A percentile compares a stretch with the other conserved stretches of the same genome.
These are phyloP conservation scores for Zygosaccharomyces pseudorouxii DNA, from an alignment of 805 yeast genomes.

Conservation along the genomic window DNA sequence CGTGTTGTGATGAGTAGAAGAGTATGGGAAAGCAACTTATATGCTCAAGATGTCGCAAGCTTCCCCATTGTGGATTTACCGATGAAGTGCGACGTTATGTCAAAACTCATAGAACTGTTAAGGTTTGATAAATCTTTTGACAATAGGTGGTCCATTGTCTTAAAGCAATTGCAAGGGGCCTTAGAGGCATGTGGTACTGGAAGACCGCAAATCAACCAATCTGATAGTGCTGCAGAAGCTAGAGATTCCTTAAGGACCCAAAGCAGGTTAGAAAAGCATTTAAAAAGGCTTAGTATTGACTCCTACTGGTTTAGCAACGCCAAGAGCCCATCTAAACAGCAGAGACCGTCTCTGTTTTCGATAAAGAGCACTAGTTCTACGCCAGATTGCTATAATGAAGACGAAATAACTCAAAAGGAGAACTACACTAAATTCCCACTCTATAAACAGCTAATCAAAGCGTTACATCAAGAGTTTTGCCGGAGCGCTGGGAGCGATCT, in stretches of 20 bases:
- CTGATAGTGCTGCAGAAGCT: background rate
- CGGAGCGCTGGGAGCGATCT: constrained; percentile 10
- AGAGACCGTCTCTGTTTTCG: background rate
- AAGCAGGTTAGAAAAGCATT: background rate
- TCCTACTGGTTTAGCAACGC: background rate
- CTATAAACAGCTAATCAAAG: constrained; percentile 12
- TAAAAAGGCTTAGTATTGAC: background rate
- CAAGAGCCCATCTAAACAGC: background rate
- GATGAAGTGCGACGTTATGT: constrained; percentile 17
- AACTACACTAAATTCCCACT: constrained; percentile 9
- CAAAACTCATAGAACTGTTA: constrained; percentile 11
- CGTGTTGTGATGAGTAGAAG: constrained; percentile 9
- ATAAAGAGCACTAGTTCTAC: background rate
- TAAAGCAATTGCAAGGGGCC: constrained; percentile 15
- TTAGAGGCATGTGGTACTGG: constrained; percentile 2
- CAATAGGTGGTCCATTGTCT: constrained; percentile 4
- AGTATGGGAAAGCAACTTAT: constrained; percentile 14
- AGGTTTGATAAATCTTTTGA: constrained; percentile 7
- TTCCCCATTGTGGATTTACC: constrained; percentile 20
- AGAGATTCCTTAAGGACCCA: background rate
- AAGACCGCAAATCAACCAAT: background rate
- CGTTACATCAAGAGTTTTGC: constrained; percentile 10
- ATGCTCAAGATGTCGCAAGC: constrained; percentile 6
- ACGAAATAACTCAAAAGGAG: background rate
- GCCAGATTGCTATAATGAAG: background rate